Percentiles rank a stretch among this genome's conserved stretches.
Conservation (phyloP, 73 alveolate genomes). For the Paramecium tetraurelia region DNA sequence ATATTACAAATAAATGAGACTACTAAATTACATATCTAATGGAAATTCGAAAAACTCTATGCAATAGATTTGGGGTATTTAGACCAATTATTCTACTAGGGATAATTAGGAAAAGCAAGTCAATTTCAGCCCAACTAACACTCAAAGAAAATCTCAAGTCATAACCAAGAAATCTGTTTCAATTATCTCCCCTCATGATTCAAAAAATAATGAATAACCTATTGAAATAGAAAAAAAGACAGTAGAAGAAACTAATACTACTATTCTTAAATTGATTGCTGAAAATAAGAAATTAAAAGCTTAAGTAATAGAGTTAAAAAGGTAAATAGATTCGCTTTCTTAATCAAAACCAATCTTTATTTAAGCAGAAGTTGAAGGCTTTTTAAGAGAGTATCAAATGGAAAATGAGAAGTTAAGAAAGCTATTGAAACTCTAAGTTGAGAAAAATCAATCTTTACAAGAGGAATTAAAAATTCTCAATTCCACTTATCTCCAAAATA, state of each 20-base stretch:
- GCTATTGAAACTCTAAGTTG: background rate
- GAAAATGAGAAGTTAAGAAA: constrained; percentile 3
- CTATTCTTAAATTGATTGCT: background rate
- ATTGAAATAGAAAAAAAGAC: background rate
- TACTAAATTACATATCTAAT: background rate
- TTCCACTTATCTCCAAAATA: background rate
- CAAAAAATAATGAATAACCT: background rate
- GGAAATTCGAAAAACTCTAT: background rate
- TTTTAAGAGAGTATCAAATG: background rate
- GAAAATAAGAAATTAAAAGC: constrained; percentile 16
- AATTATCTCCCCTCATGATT: background rate
- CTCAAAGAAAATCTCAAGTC: background rate
- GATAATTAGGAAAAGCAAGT: background rate
- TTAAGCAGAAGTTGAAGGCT: background rate
- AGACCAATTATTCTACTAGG: background rate
- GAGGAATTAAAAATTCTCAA: background rate
- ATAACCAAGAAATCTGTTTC: background rate
- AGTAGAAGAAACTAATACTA: background rate
- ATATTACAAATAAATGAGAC: background rate
- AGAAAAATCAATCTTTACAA: background rate
- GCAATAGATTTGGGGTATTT: background rate
- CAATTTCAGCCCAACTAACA: background rate
- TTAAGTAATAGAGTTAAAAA: background rate
- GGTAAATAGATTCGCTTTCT: background rate
- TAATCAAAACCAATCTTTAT: background rate